Evolutionary conservation across 805 yeast genomes (phyloP).

Genomic region (Zygosaccharomyces lentus): DNA sequence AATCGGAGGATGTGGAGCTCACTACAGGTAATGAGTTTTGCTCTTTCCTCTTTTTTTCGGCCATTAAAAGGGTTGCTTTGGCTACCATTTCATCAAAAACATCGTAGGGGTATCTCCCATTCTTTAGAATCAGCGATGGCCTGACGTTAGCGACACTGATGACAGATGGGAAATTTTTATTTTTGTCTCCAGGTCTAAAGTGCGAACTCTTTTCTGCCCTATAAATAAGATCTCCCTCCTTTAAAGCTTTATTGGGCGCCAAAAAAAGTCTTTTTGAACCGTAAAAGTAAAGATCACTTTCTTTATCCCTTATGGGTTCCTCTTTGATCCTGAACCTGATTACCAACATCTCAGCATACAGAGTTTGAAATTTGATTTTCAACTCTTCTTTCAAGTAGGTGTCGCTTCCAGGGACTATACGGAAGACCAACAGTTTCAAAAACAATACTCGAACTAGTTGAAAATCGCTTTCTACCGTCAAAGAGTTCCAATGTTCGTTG

Average conservation of each 20-base stretch:
- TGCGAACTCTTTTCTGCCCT: conserved; percentile 12
- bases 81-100: conserved; percentile 25
- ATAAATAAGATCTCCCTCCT: conserved; percentile 16
- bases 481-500: conserved; percentile 16
- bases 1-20: not conserved
- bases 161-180: conserved; percentile 17
- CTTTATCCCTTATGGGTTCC: conserved; percentile 5
- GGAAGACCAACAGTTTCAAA: conserved; percentile 19
- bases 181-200: conserved; percentile 5
- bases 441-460: conserved; percentile 16
- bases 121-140: conserved; percentile 17
- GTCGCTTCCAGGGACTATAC: conserved; percentile 9
- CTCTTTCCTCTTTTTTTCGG: conserved; percentile 15
- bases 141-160: conserved; percentile 17
- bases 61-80: conserved; percentile 17
- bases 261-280: conserved; percentile 26
- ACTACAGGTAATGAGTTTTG: conserved; percentile 8
- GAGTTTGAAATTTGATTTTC: conserved; percentile 7
- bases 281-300: conserved; percentile 20
- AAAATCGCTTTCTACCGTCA: conserved; percentile 20
- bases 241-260: conserved; percentile 11
- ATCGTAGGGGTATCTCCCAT: conserved; percentile 28
- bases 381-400: conserved; percentile 1
- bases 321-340: conserved; percentile 7
- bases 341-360: conserved; percentile 13